Conservation (phyloP, 208 protist species). For the Trichomonas gallinae region DNA sequence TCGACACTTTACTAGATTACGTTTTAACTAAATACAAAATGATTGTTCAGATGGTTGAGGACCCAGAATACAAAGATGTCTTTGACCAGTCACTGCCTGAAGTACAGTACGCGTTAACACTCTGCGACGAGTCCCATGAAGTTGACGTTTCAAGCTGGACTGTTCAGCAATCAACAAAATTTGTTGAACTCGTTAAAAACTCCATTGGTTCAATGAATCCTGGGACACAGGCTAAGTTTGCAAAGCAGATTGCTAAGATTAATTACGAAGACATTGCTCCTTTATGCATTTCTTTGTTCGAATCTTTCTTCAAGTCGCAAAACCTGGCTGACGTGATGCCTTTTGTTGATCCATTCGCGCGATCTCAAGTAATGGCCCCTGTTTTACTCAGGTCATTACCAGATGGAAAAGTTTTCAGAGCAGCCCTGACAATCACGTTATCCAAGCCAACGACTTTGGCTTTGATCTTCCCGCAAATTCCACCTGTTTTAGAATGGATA, state of each 20-base stretch:
- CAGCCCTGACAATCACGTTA: neutral
- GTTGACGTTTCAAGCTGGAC: neutral
- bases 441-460: neutral
- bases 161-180: neutral
- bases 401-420: neutral
- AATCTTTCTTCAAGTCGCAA: neutral
- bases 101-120: neutral
- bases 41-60: neutral
- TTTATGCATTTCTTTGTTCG: neutral
- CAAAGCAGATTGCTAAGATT: neutral
- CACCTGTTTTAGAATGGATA: neutral
- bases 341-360: neutral
- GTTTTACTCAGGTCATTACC: neutral
- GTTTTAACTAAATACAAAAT: neutral
- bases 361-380: neutral
- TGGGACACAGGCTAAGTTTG: neutral
- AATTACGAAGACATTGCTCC: neutral
- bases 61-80: neutral
- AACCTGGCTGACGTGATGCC: neutral
- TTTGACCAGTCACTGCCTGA: neutral
- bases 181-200: neutral
- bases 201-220: neutral
- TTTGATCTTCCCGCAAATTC: neutral
- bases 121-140: neutral
- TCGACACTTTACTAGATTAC: neutral